Evolutionary conservation across 2,329 filamentous ascomycete genomes (phyloP).

Genomic region (Coccinonectria pachysandricola): DNA sequence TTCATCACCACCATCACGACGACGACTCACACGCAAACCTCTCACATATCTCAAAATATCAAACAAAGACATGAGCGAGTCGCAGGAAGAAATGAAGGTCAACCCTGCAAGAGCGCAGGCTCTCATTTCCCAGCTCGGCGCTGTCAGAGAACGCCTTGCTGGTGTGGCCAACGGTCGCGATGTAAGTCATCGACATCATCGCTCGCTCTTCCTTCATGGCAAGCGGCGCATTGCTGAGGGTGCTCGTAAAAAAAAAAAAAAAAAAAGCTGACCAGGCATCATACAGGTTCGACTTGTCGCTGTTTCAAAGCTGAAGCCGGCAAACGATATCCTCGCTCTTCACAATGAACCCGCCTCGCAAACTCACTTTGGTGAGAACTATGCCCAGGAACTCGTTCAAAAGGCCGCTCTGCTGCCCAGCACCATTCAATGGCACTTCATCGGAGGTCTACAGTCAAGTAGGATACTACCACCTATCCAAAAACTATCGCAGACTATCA

Average conservation of each 20-base stretch:
- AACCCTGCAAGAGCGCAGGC: slow-evolving; percentile 50
- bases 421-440: slow-evolving; percentile 88
- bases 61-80: slow-evolving; percentile 33
- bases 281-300: slow-evolving; percentile 86
- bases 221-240: too few species aligned
- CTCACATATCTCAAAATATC: too few species aligned
- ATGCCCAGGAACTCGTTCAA: slow-evolving; percentile 77
- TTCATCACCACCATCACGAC: slow-evolving; percentile 5
- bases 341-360: slow-evolving; percentile 53
- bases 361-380: slow-evolving; percentile 91
- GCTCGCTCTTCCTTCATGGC: too few species aligned
- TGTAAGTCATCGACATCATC: too few species aligned
- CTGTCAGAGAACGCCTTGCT: slow-evolving; percentile 48
- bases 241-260: too few species aligned
- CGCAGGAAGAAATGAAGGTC: slow-evolving; percentile 46
- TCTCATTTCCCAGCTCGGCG: slow-evolving; percentile 51
- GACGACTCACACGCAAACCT: too few species aligned
- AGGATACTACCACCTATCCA: slow-evolving; percentile 1
- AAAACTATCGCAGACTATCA: too few species aligned
- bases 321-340: slow-evolving; percentile 78
- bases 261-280: too few species aligned
- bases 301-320: slow-evolving; percentile 93
- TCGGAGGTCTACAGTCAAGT: slow-evolving; percentile 80
- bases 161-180: slow-evolving; percentile 42
- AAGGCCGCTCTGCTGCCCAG: slow-evolving; percentile 73